Evolutionary conservation across 768 basidiomycete species (phyloP).

Genomic region (Tricholoma bakamatsutake): DNA sequence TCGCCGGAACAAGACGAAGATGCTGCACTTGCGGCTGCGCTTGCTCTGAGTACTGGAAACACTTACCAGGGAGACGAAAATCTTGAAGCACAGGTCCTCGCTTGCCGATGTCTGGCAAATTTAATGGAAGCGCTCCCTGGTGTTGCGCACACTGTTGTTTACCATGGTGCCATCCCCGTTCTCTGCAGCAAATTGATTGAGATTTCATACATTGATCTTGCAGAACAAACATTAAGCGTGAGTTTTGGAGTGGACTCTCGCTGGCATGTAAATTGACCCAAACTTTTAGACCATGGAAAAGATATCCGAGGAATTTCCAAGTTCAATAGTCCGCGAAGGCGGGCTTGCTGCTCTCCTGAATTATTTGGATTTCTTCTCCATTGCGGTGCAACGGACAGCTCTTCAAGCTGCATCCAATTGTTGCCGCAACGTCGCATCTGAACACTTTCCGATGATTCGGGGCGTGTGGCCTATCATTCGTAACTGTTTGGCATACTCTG

Average conservation of each 20-base stretch:
- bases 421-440: conserved; percentile 85
- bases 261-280: conserved; percentile 13
- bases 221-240: conserved; percentile 96
- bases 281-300: conserved; percentile 87
- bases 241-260: conserved; percentile 30
- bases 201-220: conserved; percentile 96
- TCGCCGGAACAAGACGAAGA: conserved; percentile 70
- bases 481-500: conserved; percentile 86
- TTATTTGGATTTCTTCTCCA: conserved; percentile 98
- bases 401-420: conserved; percentile 96
- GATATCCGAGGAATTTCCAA: conserved; percentile 96
- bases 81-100: conserved; percentile 90
- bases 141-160: conserved; percentile 94
- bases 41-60: conserved; percentile 74
- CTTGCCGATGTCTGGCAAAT: conserved; percentile 95
- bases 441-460: conserved; percentile 84
- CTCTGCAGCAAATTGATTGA: conserved; percentile 96
- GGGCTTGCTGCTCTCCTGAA: conserved; percentile 90
- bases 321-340: conserved; percentile 92
- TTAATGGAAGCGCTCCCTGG: conserved; percentile 99
- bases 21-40: conserved; percentile 80
- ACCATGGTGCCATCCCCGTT: conserved; percentile 97
- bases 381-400: conserved; percentile 94
- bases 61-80: conserved; percentile 76
- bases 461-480: conserved; percentile 92